Conservation (phyloP, 768 basidiomycete species). For the Exsudoporus frostii region DNA sequence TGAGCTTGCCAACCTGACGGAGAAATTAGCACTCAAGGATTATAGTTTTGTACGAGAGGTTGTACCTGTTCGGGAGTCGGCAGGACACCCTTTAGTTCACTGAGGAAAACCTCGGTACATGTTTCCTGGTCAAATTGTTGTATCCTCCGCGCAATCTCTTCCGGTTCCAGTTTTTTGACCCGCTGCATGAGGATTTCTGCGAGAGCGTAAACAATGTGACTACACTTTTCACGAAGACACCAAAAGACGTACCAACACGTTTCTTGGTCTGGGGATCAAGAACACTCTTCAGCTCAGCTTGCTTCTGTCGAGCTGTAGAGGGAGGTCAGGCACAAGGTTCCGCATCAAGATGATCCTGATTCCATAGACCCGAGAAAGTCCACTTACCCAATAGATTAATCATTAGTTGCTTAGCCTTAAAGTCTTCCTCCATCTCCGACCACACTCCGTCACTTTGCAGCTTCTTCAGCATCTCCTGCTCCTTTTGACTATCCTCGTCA, state of each 20-base stretch:
- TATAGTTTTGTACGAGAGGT: background rate
- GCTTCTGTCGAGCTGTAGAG: conserved; percentile 68
- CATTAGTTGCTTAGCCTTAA: conserved; percentile 93
- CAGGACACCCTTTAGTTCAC: conserved; percentile 81
- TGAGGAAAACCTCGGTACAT: conserved; percentile 86
- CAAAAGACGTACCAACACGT: conserved; percentile 70
- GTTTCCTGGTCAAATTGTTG: conserved; percentile 83
- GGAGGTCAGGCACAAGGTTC: conserved; percentile 7
- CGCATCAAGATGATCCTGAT: background rate
- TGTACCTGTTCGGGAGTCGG: conserved; percentile 88
- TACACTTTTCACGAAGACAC: background rate
- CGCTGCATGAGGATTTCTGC: conserved; percentile 91
- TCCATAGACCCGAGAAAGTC: background rate
- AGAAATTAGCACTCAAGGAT: background rate
- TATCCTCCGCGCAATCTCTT: conserved; percentile 81
- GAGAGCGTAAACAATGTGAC: background rate
- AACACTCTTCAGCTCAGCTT: conserved; percentile 87
- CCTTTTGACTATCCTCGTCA: conserved; percentile 59
- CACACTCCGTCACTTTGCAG: conserved; percentile 85
- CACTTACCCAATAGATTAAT: conserved; percentile 78
- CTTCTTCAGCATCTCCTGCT: conserved; percentile 78
- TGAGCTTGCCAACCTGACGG: conserved; percentile 77
- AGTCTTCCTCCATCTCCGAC: conserved; percentile 96
- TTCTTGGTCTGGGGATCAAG: conserved; percentile 90
- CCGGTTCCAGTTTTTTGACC: conserved; percentile 77